Evolutionary conservation across 1,139 yeast genomes (phyloP).

Genomic region (Nematodospora anomalae): DNA sequence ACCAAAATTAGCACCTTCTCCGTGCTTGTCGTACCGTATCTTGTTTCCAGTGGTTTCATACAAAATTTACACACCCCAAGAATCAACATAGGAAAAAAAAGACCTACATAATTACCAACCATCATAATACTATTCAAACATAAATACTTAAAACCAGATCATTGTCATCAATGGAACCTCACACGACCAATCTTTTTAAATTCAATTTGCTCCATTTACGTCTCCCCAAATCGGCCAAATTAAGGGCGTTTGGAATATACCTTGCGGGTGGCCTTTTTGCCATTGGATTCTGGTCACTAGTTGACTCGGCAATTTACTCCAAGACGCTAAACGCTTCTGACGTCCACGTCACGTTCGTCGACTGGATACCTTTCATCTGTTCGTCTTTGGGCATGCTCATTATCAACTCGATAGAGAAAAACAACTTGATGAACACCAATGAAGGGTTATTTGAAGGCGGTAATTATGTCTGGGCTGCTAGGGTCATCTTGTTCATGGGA

Average conservation of each 20-base stretch:
- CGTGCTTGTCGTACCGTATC: no score
- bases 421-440: conserved; percentile 57
- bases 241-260: conserved; percentile 75
- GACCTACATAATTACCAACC: no score
- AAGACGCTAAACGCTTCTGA: conserved; percentile 81
- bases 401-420: conserved; percentile 88
- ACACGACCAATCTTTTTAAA: conserved; percentile 13
- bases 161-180: conserved; percentile 12
- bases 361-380: conserved; percentile 93
- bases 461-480: conserved; percentile 87
- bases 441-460: conserved; percentile 47
- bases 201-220: conserved; percentile 29
- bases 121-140: no score
- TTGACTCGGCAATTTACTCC: conserved; percentile 87
- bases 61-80: no score
- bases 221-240: conserved; percentile 66
- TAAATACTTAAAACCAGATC: no score
- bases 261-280: conserved; percentile 77
- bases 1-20: no score
- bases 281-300: conserved; percentile 83
- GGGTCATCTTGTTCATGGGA: conserved; percentile 85
- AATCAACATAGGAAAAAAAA: no score
- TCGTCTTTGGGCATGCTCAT: conserved; percentile 89
- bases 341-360: conserved; percentile 86
- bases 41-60: no score